These are phyloP conservation scores for Durotheca rogersii DNA, from an alignment of 495 filamentous ascomycete genomes.

Conservation along the genomic window DNA sequence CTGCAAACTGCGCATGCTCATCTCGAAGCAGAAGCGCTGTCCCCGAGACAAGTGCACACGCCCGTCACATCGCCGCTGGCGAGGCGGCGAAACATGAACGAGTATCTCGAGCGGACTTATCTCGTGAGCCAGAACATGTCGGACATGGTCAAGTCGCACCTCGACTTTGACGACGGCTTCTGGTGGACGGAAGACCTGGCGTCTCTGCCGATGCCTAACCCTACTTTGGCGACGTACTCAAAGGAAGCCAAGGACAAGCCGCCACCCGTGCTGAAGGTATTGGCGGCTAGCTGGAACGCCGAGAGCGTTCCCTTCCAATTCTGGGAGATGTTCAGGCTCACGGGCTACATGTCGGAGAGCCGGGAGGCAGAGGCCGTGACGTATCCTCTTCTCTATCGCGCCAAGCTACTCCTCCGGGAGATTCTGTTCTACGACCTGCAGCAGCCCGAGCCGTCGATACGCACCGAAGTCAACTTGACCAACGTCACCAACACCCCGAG, in stretches of 20 bases:
- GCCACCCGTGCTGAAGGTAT: conserved; percentile 45
- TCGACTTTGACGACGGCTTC: conserved; percentile 53
- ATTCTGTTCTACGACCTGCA: conserved; percentile 52
- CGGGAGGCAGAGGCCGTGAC: conserved; percentile 43
- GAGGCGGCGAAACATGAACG: conserved; percentile 52
- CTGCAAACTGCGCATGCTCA: conserved; percentile 8
- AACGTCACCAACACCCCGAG: conserved; percentile 38
- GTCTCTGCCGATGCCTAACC: conserved; percentile 45
- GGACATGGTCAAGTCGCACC: conserved; percentile 41
- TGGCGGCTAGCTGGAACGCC: conserved; percentile 52
- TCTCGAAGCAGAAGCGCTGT: conserved; percentile 38
- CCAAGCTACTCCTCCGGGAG: conserved; percentile 51
- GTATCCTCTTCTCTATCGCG: conserved; percentile 49
- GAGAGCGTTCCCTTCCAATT: conserved; percentile 45
- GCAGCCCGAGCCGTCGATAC: conserved; percentile 48
- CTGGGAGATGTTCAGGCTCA: conserved; percentile 49
- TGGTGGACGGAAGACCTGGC: conserved; percentile 55
- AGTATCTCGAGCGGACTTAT: conserved; percentile 49
- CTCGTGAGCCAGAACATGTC: conserved; percentile 38
- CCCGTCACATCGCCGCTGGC: conserved; percentile 52
- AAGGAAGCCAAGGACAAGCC: conserved; percentile 43
- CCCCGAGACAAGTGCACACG: conserved; percentile 48
- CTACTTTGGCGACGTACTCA: conserved; percentile 42
- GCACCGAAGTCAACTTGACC: conserved; percentile 41
- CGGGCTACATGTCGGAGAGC: conserved; percentile 42